Base-by-base conservation (phyloP, 495 filamentous ascomycete genomes). In the Lentithecium fluviatile region DNA sequence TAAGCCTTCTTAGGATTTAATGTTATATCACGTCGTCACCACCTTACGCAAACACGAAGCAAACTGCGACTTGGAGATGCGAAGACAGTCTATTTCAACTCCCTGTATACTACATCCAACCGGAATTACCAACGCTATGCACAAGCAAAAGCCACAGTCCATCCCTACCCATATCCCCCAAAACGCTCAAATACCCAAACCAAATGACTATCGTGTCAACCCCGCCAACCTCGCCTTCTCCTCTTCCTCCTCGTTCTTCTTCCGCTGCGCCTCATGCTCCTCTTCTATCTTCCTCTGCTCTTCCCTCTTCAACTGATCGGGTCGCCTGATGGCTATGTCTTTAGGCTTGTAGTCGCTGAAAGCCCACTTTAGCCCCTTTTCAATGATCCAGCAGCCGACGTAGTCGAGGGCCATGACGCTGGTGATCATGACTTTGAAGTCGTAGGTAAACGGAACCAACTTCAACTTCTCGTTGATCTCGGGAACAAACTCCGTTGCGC, bases 281-380 rank as follows among this genome's bases (percentile, higher is more conserved):
- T 92, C 89, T 59, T 76, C 80, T 58, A 76, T 77, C 73, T 86
- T 86, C 56, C 92, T 79, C 29, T 75, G 76, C 38, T 78, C 73
- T 77, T 97, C 93, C 45, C 82, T 77, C 74, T 85, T 79, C n/a
- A 95, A 75, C 79, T 99, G 94, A 71, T 97, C 94, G 15, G 85
- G 83, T 46, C 94, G 78, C 64, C 94, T 83, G 21, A 85, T 75
- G 13, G 94, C 95, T 69, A 99, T 97, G 71, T 97, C 95, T 73
- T 95, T 93, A 5, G 94, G 92, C 55, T 82, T 85, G 77, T 88
- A 95, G 72, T 99, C 94, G 70, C 89, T 95, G 72, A 97, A 99
- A 19, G 87, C 65, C 29, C 69, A 71, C 82, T 99, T 97, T 59
- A 99, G 78, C 2, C 85, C 85, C 64, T 91, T 86, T 79, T 99